Percentiles rank a stretch among this genome's conserved stretches.
Evolutionary conservation across 2,329 filamentous ascomycete species (phyloP).

Genomic region (Talaromyces albobiverticillius): DNA sequence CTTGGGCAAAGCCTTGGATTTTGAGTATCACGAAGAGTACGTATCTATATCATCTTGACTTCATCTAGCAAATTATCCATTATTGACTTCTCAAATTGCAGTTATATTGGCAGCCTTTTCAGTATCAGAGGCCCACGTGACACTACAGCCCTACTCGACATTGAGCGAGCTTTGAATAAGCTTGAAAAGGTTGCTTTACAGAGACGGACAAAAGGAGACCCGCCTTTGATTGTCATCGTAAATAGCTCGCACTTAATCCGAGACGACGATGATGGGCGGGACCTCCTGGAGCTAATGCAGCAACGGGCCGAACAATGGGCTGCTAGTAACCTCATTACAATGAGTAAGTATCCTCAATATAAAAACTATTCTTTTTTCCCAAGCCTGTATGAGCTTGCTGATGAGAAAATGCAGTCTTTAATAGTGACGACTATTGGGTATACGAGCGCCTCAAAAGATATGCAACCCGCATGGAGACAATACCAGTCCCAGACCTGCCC

Average conservation of each 20-base stretch:
- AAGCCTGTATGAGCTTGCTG: not conserved
- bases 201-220: conserved; percentile 57
- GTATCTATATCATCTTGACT: conserved; percentile 9
- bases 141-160: conserved; percentile 86
- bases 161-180: conserved; percentile 96
- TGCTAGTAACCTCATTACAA: conserved; percentile 80
- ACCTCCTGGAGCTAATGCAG: conserved; percentile 90
- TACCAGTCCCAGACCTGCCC: conserved; percentile 77
- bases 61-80: not conserved
- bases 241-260: conserved; percentile 90
- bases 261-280: conserved; percentile 88
- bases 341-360: conserved; percentile 43
- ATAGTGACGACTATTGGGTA: conserved; percentile 97
- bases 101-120: conserved; percentile 83
- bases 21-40: conserved; percentile 96
- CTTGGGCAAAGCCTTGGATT: conserved; percentile 89
- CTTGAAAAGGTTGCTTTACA: conserved; percentile 86
- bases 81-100: conserved; percentile 21
- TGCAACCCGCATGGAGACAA: conserved; percentile 90
- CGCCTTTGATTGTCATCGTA: conserved; percentile 85
- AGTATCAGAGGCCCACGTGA: conserved; percentile 90
- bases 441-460: conserved; percentile 92
- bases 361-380: too few species aligned
- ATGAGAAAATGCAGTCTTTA: conserved; percentile 62
- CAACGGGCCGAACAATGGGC: conserved; percentile 97